Evolutionary conservation across 2,329 filamentous ascomycete genomes (phyloP), one percentile per base, ranked within the genome.

Genomic region (Aspergillus ochraceoroseus): DNA sequence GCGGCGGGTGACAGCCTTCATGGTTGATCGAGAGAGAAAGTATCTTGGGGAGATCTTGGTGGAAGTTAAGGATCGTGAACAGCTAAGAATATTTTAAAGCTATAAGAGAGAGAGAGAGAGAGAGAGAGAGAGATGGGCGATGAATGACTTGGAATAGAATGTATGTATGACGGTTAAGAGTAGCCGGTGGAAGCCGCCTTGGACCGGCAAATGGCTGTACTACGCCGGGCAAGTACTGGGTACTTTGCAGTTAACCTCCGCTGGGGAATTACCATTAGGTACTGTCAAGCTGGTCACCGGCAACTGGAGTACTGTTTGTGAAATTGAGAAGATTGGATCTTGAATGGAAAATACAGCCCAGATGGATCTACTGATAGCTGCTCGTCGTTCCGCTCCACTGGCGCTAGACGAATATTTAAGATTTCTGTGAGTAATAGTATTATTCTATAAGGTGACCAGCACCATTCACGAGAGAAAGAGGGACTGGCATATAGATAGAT

Each of bases 1-100:
- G 42, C 54, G 51, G 41, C 34, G 59, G 44, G 38, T 26, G 11
- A 32, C 20, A 8, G 54, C 46, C 40, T 55, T 62, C 61, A 62
- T 63, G n/a, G n/a, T n/a, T n/a, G n/a, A n/a, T n/a, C n/a, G n/a
- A n/a, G 33, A 17, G 23, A 43, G 28, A 25, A 41, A 28, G 11
- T 7, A 18, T 23, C 26, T 27, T 12, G 7, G 23, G 15, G 22
- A 23, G 11, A 11, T 22, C 11, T n/a, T 26, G 17, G 25, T 19
- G 19, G 15, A 31, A 13, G 38, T 15, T 33, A 31, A 41, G 31
- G 30, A 35, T 29, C n/a, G n/a, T n/a, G n/a, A n/a, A n/a, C n/a
- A 23, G 14, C 26, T 30, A 32, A 32, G 20, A 20, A 35, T 23
- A 26, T 14, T 33, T 19, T 33, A 12, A 17, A 14, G 34, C 19